A percentile compares a stretch with the other conserved stretches of the same genome.
These are phyloP conservation scores for Mycena venus DNA, from an alignment of 768 basidiomycete genomes.

Conservation along the genomic window DNA sequence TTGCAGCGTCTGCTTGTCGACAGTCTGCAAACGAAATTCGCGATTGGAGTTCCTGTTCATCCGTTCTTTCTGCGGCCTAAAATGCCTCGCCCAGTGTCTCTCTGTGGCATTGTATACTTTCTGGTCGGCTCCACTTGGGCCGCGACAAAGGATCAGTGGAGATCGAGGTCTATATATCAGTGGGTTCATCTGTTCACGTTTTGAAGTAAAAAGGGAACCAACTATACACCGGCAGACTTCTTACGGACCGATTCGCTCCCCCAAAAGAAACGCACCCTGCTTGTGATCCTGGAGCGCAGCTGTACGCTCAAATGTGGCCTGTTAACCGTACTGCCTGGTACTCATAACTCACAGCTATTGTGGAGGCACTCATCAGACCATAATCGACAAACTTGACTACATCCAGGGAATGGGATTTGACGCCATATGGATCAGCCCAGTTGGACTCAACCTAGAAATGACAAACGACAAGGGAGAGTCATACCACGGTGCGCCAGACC, in stretches of 20 bases:
- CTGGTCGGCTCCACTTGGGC: background rate
- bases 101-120: background rate
- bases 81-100: background rate
- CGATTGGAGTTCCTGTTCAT: background rate
- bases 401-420: background rate
- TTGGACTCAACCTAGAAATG: background rate
- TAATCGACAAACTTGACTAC: background rate
- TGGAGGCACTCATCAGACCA: background rate
- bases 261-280: background rate
- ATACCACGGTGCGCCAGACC: background rate
- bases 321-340: background rate
- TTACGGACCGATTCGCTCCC: background rate
- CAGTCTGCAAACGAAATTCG: too few species aligned
- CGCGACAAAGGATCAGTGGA: background rate
- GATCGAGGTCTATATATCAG: constrained; percentile 10
- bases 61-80: background rate
- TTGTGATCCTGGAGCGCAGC: background rate
- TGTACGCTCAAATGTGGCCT: background rate
- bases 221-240: background rate
- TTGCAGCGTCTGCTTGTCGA: too few species aligned
- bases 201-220: background rate
- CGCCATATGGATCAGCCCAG: background rate
- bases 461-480: background rate
- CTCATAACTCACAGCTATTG: background rate
- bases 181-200: background rate